These are phyloP conservation scores for Xylariaceae sp. DNA, from an alignment of 2,329 filamentous ascomycete species.

Conservation along the genomic window DNA sequence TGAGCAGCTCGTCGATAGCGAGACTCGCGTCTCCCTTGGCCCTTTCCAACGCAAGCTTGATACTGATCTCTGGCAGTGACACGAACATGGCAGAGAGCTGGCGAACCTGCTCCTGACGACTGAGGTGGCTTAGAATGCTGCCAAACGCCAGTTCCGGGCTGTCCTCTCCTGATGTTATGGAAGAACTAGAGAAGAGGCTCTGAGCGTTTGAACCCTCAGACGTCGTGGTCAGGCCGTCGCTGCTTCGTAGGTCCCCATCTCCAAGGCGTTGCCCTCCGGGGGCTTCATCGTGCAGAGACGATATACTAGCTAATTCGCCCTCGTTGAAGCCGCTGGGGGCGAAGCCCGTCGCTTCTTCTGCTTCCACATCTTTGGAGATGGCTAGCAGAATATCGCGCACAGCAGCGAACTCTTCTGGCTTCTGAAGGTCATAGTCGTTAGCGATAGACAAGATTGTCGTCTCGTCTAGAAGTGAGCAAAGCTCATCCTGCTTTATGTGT, in stretches of 20 bases:
- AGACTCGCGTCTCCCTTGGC: constrained; percentile 60
- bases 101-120: constrained; percentile 55
- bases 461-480: constrained; percentile 70
- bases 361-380: constrained; percentile 57
- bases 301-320: constrained; percentile 20
- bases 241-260: constrained; percentile 27
- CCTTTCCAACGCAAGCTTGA: constrained; percentile 63
- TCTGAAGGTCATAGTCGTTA: constrained; percentile 63
- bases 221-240: constrained; percentile 22
- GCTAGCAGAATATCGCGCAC: constrained; percentile 57
- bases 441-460: constrained; percentile 71
- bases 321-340: constrained; percentile 68
- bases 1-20: constrained; percentile 76
- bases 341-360: constrained; percentile 70
- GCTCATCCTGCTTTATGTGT: constrained; percentile 51
- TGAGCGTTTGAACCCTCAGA: constrained; percentile 24
- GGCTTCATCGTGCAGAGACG: constrained; percentile 14
- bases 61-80: constrained; percentile 57
- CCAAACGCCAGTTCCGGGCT: constrained; percentile 23
- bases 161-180: constrained; percentile 21
- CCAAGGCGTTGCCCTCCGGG: constrained; percentile 7
- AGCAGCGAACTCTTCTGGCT: constrained; percentile 44
- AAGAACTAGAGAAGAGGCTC: constrained; percentile 21
- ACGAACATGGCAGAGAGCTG: constrained; percentile 68
- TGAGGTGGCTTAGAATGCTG: constrained; percentile 36